Percentiles rank a stretch among this genome's conserved stretches.
These are phyloP conservation scores for Wallacemonas sp. DNA, from an alignment of 208 protist species.

Conservation along the genomic window DNA sequence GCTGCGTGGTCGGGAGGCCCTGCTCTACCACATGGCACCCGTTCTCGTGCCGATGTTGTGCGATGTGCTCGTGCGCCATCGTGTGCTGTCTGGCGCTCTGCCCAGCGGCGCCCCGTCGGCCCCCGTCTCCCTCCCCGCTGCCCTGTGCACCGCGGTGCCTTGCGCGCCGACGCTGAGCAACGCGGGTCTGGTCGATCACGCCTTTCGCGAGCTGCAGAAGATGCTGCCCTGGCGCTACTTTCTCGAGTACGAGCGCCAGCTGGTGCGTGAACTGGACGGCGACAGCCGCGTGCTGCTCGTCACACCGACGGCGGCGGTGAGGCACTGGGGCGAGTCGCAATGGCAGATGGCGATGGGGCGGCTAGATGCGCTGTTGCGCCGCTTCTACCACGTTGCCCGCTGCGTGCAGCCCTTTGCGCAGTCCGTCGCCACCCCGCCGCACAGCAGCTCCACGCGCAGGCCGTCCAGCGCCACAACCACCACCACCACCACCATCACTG, in stretches of 20 bases:
- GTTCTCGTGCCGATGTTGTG: constrained; percentile 5
- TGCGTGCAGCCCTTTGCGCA: constrained; percentile 14
- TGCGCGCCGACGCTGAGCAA: too few species aligned
- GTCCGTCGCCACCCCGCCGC: neutral
- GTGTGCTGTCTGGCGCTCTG: neutral
- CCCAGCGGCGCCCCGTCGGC: neutral
- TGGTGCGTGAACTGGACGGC: neutral
- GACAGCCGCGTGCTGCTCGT: neutral
- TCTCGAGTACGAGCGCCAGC: constrained; percentile 11
- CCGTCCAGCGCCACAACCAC: neutral
- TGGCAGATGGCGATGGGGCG: neutral
- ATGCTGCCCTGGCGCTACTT: neutral
- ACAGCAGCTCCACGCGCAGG: neutral
- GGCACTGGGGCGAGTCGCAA: neutral
- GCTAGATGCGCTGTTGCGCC: neutral
- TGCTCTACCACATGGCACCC: neutral
- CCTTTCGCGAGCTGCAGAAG: constrained; percentile 8
- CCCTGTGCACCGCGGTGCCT: neutral
- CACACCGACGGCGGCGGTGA: neutral
- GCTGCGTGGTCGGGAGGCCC: neutral
- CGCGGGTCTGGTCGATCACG: constrained; percentile 1
- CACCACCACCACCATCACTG: neutral
- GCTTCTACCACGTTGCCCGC: neutral
- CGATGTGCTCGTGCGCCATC: neutral
- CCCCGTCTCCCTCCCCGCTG: neutral